Percentiles rank a stretch among this genome's conserved stretches.
phyloP scores from a whole-genome alignment of 305 asterid genomes.

The Solanum hybrid region DNA sequence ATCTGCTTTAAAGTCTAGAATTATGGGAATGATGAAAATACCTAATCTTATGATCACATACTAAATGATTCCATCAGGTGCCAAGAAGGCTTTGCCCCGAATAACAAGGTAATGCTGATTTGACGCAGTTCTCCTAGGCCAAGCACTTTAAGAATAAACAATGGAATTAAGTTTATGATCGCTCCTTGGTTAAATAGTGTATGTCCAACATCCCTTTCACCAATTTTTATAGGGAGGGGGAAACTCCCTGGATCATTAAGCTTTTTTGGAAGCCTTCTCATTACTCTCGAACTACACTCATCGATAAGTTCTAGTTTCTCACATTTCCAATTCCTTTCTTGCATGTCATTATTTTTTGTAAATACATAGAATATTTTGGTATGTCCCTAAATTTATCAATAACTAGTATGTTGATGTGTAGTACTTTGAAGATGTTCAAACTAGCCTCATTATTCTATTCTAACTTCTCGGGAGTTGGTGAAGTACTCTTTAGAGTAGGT shows the following conservation, averaged over 20 bases:
- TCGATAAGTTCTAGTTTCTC: background rate
- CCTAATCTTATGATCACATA: background rate
- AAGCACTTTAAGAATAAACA: background rate
- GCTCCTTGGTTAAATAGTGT: background rate
- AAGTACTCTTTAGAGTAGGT: background rate
- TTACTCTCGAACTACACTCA: background rate
- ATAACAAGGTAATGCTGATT: background rate
- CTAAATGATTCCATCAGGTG: background rate
- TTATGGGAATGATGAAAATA: background rate
- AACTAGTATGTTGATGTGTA: background rate
- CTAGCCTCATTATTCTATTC: background rate
- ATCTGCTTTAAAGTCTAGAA: background rate
- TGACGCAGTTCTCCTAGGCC: background rate
- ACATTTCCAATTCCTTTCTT: background rate
- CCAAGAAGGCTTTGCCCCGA: background rate
- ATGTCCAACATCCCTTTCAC: background rate
- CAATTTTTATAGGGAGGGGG: background rate
- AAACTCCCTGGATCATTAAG: background rate
- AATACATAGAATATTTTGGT: too few relatives aligned
- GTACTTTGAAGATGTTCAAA: background rate
- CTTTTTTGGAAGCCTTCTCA: background rate
- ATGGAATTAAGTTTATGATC: background rate
- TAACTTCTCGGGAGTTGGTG: background rate
- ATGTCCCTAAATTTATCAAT: too few relatives aligned
- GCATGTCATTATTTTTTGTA: background rate